These are phyloP conservation scores for Odontarrhena argentea DNA, from an alignment of 345 rosid genomes.

Conservation along the genomic window DNA sequence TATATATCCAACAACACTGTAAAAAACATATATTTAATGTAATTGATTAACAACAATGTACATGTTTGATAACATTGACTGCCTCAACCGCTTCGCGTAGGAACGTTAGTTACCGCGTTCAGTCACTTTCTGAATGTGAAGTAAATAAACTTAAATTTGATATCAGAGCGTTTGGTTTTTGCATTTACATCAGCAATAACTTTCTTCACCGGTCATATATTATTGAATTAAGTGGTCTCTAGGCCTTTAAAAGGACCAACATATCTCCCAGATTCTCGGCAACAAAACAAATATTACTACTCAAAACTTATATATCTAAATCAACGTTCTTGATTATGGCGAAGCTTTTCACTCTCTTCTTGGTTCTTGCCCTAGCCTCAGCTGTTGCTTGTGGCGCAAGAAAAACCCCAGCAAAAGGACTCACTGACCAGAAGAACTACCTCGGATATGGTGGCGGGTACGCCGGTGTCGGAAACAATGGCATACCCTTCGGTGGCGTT, in stretches of 20 bases:
- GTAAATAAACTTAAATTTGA: slow-evolving; percentile 35
- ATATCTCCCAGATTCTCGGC: slow-evolving; percentile 30
- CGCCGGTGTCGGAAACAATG: slow-evolving; percentile 59
- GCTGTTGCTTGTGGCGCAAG: slow-evolving; percentile 48
- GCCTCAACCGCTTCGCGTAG: slow-evolving; percentile 23
- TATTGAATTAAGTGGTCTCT: slow-evolving; percentile 11
- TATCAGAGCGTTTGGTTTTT: slow-evolving; percentile 38
- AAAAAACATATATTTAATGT: no score
- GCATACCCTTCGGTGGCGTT: slow-evolving; percentile 57
- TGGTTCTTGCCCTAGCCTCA: slow-evolving; percentile 47
- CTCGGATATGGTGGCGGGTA: slow-evolving; percentile 67
- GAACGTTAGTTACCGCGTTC: slow-evolving; percentile 29
- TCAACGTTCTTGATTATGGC: slow-evolving; percentile 41
- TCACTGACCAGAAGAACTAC: slow-evolving; percentile 75
- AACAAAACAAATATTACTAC: slow-evolving; percentile 12
- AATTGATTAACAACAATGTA: not conserved
- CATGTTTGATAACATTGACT: slow-evolving; percentile 16
- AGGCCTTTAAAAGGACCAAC: slow-evolving; percentile 42
- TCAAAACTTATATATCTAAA: slow-evolving; percentile 11
- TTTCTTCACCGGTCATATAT: slow-evolving; percentile 31
- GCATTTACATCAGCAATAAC: slow-evolving; percentile 40
- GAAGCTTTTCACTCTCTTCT: slow-evolving; percentile 39
- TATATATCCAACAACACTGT: no score
- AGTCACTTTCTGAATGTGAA: slow-evolving; percentile 33
- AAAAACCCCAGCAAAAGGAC: slow-evolving; percentile 45